Percentiles rank a stretch among this genome's conserved stretches.
Conservation (phyloP, 257 asterid genomes). For the Petunia secreta region DNA sequence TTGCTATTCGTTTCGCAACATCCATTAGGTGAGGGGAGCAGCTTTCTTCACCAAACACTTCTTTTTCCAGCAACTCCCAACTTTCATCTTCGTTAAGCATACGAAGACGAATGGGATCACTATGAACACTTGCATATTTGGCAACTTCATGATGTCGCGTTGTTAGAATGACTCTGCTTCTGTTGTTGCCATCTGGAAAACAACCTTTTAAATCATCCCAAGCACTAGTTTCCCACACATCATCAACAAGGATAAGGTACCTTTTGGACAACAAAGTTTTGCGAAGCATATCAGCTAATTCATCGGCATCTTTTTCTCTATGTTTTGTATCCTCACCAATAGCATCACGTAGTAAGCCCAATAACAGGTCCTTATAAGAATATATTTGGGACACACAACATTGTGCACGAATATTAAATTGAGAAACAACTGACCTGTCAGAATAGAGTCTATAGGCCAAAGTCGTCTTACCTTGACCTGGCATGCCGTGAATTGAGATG, state of each 20-base stretch:
- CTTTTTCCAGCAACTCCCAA: background rate
- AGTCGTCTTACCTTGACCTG: no score
- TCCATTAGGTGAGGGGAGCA: background rate
- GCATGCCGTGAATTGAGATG: no score
- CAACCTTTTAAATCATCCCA: no score
- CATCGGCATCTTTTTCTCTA: background rate
- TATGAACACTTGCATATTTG: background rate
- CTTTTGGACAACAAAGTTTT: background rate
- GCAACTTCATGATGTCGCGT: slow-evolving; percentile 8
- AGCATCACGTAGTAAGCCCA: background rate
- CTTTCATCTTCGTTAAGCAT: background rate
- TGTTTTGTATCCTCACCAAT: background rate
- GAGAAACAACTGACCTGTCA: no score
- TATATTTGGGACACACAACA: no score
- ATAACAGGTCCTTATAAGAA: background rate
- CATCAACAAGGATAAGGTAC: no score
- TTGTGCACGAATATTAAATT: no score
- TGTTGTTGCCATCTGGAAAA: no score
- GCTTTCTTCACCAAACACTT: slow-evolving; percentile 11
- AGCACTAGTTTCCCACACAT: no score
- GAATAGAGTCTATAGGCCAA: no score
- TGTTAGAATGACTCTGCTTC: slow-evolving; percentile 10
- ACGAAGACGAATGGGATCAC: background rate
- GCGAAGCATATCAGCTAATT: background rate
- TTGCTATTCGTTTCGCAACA: background rate